Evolutionary conservation across 331 rosid species (phyloP).

Genomic region (Rhamnella rubrinervis): DNA sequence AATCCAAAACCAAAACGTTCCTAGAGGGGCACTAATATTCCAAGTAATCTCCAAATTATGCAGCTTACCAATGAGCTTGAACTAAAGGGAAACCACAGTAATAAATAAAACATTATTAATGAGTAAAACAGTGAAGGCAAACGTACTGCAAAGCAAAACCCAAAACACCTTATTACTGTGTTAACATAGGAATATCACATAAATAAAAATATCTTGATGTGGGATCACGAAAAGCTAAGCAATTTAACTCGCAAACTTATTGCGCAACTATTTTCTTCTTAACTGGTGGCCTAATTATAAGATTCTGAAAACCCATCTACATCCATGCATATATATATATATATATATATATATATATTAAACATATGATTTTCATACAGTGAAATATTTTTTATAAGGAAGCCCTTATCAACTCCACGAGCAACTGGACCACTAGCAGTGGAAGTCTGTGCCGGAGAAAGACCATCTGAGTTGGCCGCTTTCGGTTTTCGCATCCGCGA

Average conservation of each 20-base stretch:
- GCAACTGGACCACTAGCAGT: constrained; percentile 12
- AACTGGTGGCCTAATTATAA: not conserved
- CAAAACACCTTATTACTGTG: not conserved
- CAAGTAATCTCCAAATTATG: no score
- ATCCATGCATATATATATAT: no score
- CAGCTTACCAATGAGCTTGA: no score
- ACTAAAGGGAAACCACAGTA: no score
- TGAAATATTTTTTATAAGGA: no score
- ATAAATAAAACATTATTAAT: not conserved
- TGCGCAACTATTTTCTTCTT: no score
- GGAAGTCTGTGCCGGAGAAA: constrained; percentile 15
- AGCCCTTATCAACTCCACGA: constrained; percentile 25
- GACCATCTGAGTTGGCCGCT: constrained; percentile 22
- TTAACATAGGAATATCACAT: not conserved
- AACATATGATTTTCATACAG: no score
- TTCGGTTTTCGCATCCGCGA: constrained; percentile 35
- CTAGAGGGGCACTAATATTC: no score
- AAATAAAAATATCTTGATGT: not conserved
- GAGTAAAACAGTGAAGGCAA: not conserved
- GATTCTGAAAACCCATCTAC: not conserved
- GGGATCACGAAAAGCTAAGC: not conserved
- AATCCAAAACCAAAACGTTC: no score
- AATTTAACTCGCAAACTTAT: no score
- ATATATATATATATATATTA: no score
- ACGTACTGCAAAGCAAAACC: not conserved